Evolutionary conservation across 2,329 filamentous ascomycete genomes (phyloP), one percentile per base, ranked within the genome.

Genomic region (Aspergillus luchuensis): DNA sequence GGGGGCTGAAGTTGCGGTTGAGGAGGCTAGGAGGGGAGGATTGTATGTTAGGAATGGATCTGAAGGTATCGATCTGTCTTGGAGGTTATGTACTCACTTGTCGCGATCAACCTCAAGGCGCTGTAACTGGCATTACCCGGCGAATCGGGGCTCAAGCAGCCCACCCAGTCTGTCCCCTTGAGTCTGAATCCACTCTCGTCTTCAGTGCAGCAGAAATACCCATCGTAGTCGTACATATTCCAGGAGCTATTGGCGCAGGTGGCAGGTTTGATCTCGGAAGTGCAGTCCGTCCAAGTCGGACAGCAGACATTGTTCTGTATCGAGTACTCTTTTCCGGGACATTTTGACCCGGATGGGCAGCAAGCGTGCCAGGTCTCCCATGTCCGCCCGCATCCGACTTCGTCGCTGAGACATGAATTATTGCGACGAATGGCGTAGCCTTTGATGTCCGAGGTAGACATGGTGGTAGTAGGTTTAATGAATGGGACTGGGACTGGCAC

Each of bases 301-400:
- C 56, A 58, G 21, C 56, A 58, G 21, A 50, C 56, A 21, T 57
- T 57, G n/a, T 56, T 56, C 4, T 39, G n/a, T 28, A 50, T 21
- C 8, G 30, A 39, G 28, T 30, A 28, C 36, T 28, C 19, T 13
- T n/a, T 17, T 17, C 45, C 56, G 30, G 56, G 53, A 25, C 56
- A 57, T 33, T 43, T 51, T 6, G 56, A 50, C 4, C 45, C 56
- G 13, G 10, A 7, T 7, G 56, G 56, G n/a, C 56, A 57, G 47
- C 56, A 57, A 21, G 45, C 48, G n/a, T 57, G 48, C 56, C 47
- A 51, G 25, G 38, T 21, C 1, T 25, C 47, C 56, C 48, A 58
- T 2, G 48, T 58, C n/a, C 5, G 15, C 3, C 48, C 56, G 56
- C 56, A 57, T n/a, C 38, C 23, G 15, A 57, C 45, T 17, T 57